These are phyloP conservation scores for Aphanocladium album DNA, from an alignment of 2,329 filamentous ascomycete genomes.

Conservation along the genomic window DNA sequence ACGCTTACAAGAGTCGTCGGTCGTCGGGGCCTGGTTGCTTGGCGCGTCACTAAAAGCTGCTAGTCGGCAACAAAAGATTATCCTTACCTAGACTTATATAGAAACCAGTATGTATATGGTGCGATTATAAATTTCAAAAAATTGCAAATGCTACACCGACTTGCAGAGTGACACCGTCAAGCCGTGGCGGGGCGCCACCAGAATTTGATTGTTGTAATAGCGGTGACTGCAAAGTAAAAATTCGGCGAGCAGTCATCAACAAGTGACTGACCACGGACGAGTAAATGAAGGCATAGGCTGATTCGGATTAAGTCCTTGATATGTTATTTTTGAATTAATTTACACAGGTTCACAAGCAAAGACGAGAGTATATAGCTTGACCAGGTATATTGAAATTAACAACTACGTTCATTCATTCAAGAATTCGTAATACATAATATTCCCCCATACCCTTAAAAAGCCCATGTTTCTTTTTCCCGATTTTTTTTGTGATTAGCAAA, in stretches of 20 bases:
- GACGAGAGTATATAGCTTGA: background rate
- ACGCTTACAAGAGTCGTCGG: slow-evolving; percentile 65
- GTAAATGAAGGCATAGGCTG: too few relatives aligned
- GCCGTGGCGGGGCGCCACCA: background rate
- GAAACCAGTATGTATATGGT: slow-evolving; percentile 5
- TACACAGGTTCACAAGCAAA: background rate
- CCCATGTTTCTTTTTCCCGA: slow-evolving; percentile 5
- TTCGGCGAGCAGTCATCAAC: too few relatives aligned
- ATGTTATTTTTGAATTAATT: too few relatives aligned
- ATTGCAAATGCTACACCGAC: background rate
- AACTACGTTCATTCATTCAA: slow-evolving; percentile 10
- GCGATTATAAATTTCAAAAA: background rate
- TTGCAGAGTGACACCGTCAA: background rate
- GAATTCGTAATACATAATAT: slow-evolving; percentile 8
- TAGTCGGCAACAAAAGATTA: background rate
- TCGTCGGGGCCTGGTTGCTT: slow-evolving; percentile 55
- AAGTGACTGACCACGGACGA: background rate
- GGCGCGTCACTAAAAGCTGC: slow-evolving; percentile 62
- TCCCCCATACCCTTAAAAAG: background rate
- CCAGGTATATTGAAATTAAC: slow-evolving; percentile 12
- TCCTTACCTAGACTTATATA: slow-evolving; percentile 10
- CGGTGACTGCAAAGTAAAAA: too few relatives aligned
- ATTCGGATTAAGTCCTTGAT: too few relatives aligned
- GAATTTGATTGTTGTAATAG: background rate
- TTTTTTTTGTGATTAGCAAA: background rate